These are phyloP conservation scores for Ettlia oleoabundans DNA, from an alignment of 139 green algal species.

Conservation along the genomic window DNA sequence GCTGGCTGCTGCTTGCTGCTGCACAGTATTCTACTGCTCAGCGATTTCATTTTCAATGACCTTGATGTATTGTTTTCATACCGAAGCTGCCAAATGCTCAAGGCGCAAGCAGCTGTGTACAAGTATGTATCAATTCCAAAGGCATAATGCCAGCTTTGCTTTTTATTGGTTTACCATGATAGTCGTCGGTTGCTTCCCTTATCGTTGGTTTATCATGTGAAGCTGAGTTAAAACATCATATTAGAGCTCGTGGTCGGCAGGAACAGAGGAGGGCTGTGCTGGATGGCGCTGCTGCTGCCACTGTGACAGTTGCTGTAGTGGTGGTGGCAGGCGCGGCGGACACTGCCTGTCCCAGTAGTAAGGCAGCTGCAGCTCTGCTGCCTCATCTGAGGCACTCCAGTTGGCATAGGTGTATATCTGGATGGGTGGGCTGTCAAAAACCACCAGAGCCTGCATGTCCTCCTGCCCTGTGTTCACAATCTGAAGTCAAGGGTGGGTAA, in stretches of 20 bases:
- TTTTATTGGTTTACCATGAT: too few species aligned
- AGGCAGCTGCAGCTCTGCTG: not conserved
- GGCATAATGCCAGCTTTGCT: too few species aligned
- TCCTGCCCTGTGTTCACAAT: not conserved
- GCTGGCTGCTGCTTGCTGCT: not conserved
- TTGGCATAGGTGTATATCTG: not conserved
- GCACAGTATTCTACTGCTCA: too few species aligned
- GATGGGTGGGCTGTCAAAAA: constrained; percentile 10
- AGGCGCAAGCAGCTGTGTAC: too few species aligned
- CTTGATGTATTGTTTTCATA: too few species aligned
- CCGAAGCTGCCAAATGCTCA: too few species aligned
- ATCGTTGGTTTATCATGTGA: too few species aligned
- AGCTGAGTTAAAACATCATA: too few species aligned
- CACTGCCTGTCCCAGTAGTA: not conserved
- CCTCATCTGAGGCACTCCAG: not conserved
- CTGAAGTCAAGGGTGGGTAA: too few species aligned
- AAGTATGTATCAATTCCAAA: too few species aligned
- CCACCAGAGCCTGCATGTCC: constrained; percentile 2
- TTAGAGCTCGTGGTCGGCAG: not conserved
- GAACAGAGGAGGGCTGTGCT: not conserved
- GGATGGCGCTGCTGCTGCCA: not conserved
- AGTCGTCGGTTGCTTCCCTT: too few species aligned
- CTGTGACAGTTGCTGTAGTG: not conserved
- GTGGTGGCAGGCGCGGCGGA: not conserved
- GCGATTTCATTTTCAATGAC: too few species aligned